These are phyloP conservation scores for Cyberlindnera petersonii DNA, from an alignment of 805 yeast genomes.

Conservation along the genomic window DNA sequence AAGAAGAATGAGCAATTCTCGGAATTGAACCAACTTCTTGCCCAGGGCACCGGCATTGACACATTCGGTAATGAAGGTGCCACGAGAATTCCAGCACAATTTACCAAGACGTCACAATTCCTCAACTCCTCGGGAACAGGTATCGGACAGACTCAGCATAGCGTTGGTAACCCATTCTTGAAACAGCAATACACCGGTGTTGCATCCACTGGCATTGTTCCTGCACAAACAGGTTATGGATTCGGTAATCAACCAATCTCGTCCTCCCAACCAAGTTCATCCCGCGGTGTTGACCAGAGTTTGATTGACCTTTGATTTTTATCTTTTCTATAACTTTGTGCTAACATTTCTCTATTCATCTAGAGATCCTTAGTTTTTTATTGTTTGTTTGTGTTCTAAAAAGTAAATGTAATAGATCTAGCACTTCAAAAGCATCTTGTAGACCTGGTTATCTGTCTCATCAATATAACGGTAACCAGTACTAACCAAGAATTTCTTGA, in stretches of 20 bases:
- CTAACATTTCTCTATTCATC: not conserved
- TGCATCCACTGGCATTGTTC: slow-evolving; percentile 61
- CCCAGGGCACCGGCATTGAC: slow-evolving; percentile 88
- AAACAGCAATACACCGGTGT: slow-evolving; percentile 72
- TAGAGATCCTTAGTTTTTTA: not conserved
- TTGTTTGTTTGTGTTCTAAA: not conserved
- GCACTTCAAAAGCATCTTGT: slow-evolving; percentile 64
- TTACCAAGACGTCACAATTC: slow-evolving; percentile 75
- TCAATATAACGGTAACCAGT: slow-evolving; percentile 76
- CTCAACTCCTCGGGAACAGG: slow-evolving; percentile 90
- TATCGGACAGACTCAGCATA: slow-evolving; percentile 29
- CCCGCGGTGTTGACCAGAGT: slow-evolving; percentile 25
- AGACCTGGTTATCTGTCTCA: slow-evolving; percentile 85
- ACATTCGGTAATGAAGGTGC: slow-evolving; percentile 89
- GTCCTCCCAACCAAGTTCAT: slow-evolving; percentile 15
- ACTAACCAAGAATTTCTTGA: slow-evolving; percentile 62
- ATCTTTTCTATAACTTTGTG: not conserved
- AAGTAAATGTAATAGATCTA: not conserved
- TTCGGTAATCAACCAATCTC: slow-evolving; percentile 85
- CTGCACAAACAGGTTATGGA: slow-evolving; percentile 90
- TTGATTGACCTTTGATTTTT: slow-evolving; percentile 25
- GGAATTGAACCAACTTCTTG: slow-evolving; percentile 73
- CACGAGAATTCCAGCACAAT: slow-evolving; percentile 86
- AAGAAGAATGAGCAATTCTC: slow-evolving; percentile 55
- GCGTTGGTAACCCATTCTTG: slow-evolving; percentile 38